Conservation (phyloP, 2,329 filamentous ascomycete genomes). For the Coniochaeta ligniaria region DNA sequence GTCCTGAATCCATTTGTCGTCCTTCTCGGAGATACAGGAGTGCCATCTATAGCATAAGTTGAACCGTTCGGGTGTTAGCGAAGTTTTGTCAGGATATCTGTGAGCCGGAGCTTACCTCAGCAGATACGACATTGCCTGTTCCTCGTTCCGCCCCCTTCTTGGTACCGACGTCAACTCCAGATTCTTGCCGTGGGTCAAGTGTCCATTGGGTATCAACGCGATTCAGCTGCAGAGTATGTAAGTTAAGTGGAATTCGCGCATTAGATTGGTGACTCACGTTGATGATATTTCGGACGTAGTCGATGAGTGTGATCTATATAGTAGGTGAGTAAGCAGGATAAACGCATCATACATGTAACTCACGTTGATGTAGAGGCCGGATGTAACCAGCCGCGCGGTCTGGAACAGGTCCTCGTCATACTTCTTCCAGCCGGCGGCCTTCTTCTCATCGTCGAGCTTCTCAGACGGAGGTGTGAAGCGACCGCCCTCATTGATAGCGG, state of each 20-base stretch:
- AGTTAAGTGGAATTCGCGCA: not conserved
- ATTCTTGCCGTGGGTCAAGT: slow-evolving; percentile 67
- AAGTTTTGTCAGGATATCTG: not conserved
- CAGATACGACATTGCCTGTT: slow-evolving; percentile 75
- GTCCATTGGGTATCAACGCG: slow-evolving; percentile 72
- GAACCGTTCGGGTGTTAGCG: slow-evolving; percentile 37
- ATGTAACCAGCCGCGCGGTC: slow-evolving; percentile 67
- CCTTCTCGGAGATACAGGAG: slow-evolving; percentile 65
- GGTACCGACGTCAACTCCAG: slow-evolving; percentile 47
- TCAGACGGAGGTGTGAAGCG: slow-evolving; percentile 63
- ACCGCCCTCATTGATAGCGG: slow-evolving; percentile 76
- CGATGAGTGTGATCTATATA: slow-evolving; percentile 56
- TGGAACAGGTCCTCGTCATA: slow-evolving; percentile 75
- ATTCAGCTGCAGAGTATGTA: slow-evolving; percentile 37
- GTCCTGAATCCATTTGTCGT: slow-evolving; percentile 74
- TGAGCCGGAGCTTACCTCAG: slow-evolving; percentile 37
- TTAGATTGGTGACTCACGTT: slow-evolving; percentile 29
- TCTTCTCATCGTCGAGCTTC: slow-evolving; percentile 39
- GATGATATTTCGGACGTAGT: slow-evolving; percentile 74
- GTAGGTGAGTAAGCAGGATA: not conserved
- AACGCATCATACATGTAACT: not conserved
- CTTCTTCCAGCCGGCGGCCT: slow-evolving; percentile 52
- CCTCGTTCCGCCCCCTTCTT: slow-evolving; percentile 58
- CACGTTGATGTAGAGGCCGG: slow-evolving; percentile 64
- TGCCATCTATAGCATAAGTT: slow-evolving; percentile 87